Conservation (phyloP, 2,329 filamentous ascomycete species). For the Herpotrichia juniperi region DNA sequence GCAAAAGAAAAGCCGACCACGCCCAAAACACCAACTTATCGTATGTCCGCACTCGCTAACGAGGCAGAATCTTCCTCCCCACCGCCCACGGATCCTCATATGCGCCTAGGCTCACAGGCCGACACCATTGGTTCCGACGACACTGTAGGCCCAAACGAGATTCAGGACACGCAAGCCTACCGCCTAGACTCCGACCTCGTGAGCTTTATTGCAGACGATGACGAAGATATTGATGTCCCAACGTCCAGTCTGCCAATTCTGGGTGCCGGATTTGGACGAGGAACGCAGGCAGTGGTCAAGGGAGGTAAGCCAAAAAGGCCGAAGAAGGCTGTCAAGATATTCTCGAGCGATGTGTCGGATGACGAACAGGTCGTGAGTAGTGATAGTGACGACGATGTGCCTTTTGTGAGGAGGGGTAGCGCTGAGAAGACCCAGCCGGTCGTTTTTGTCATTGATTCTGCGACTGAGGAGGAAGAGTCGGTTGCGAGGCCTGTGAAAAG, state of each 20-base stretch:
- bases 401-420: constrained; percentile 15
- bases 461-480: constrained; percentile 26
- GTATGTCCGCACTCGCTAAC: constrained; percentile 33
- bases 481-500: constrained; percentile 22
- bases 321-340: constrained; percentile 36
- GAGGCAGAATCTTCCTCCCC: constrained; percentile 45
- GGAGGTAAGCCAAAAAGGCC: constrained; percentile 24
- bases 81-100: constrained; percentile 47
- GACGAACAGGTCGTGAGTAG: constrained; percentile 41
- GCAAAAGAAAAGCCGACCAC: constrained; percentile 15
- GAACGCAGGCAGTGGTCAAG: constrained; percentile 41
- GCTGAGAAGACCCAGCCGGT: constrained; percentile 16
- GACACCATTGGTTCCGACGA: constrained; percentile 52
- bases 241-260: constrained; percentile 39
- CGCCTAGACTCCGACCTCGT: constrained; percentile 52
- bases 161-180: constrained; percentile 49
- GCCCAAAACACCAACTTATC: constrained; percentile 25
- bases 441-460: constrained; percentile 29
- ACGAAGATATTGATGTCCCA: constrained; percentile 40
- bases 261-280: constrained; percentile 35
- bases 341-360: constrained; percentile 42
- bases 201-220: constrained; percentile 54
- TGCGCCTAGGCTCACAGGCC: constrained; percentile 44
- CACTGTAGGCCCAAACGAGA: constrained; percentile 45
- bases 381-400: constrained; percentile 38